Conservation (phyloP, 306 rosid species). For the Dalbergia cultrata region DNA sequence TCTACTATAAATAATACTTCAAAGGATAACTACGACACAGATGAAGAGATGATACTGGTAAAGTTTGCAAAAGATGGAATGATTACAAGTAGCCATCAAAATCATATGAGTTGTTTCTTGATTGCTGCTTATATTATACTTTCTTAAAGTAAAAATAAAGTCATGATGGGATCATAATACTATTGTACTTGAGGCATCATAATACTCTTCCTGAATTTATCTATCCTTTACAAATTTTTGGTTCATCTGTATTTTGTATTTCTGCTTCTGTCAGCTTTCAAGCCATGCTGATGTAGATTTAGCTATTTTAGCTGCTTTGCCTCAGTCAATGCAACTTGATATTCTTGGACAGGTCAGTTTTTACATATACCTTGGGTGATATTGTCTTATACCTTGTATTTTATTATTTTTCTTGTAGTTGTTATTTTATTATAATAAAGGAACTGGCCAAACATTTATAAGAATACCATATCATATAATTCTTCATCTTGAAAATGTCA, state of each 20-base stretch:
- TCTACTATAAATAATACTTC: conserved; percentile 51
- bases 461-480: conserved; percentile 7
- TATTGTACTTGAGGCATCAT: conserved; percentile 32
- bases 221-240: conserved; percentile 8
- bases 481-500: conserved; percentile 16
- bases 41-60: conserved; percentile 81
- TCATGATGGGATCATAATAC: no score
- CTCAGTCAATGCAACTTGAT: conserved; percentile 87
- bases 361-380: background rate
- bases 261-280: conserved; percentile 62
- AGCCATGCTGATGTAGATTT: conserved; percentile 74
- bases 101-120: conserved; percentile 37
- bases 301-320: conserved; percentile 85
- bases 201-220: conserved; percentile 10
- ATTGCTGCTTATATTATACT: conserved; percentile 5
- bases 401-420: conserved; percentile 32
- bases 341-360: conserved; percentile 82
- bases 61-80: conserved; percentile 38
- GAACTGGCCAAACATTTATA: conserved; percentile 23
- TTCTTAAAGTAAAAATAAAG: conserved; percentile 23
- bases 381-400: conserved; percentile 10
- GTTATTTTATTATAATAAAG: conserved; percentile 13
- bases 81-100: conserved; percentile 28
- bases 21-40: conserved; percentile 60
- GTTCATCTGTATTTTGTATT: conserved; percentile 19